phyloP scores from a whole-genome alignment of 768 basidiomycete species.

The Infundibulicybe gibba region DNA sequence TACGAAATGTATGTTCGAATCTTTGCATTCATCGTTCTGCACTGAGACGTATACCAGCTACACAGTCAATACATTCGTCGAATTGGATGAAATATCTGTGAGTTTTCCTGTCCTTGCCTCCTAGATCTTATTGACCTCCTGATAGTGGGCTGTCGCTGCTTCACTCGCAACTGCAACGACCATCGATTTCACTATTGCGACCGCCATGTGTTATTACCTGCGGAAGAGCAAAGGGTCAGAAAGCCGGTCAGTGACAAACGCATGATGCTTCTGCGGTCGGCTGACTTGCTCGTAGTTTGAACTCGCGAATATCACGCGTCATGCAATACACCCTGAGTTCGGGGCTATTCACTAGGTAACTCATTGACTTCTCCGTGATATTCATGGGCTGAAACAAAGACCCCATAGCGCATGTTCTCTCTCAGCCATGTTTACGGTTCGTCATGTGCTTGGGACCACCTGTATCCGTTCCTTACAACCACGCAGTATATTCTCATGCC shows the following conservation, averaged over 20 bases:
- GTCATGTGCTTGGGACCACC: conserved; percentile 7
- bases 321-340: conserved; percentile 24
- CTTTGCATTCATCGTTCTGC: no score
- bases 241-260: conserved; percentile 7
- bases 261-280: neutral
- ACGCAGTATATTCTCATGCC: conserved; percentile 38
- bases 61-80: conserved; percentile 23
- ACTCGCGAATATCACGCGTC: conserved; percentile 26
- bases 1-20: conserved; percentile 28
- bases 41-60: conserved; percentile 17
- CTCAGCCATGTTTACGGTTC: conserved; percentile 36
- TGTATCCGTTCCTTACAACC: no score
- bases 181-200: conserved; percentile 40
- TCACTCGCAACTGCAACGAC: conserved; percentile 37
- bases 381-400: neutral
- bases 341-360: conserved; percentile 20
- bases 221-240: conserved; percentile 24
- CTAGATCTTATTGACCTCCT: neutral
- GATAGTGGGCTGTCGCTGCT: conserved; percentile 38
- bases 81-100: conserved; percentile 27
- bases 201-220: conserved; percentile 29
- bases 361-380: neutral
- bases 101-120: conserved; percentile 7
- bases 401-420: conserved; percentile 38
- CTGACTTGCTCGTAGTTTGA: conserved; percentile 12